Percentiles rank a stretch among this genome's conserved stretches.
These are phyloP conservation scores for Botrytis paeoniae DNA, from an alignment of 2,329 filamentous ascomycete species.

Conservation along the genomic window DNA sequence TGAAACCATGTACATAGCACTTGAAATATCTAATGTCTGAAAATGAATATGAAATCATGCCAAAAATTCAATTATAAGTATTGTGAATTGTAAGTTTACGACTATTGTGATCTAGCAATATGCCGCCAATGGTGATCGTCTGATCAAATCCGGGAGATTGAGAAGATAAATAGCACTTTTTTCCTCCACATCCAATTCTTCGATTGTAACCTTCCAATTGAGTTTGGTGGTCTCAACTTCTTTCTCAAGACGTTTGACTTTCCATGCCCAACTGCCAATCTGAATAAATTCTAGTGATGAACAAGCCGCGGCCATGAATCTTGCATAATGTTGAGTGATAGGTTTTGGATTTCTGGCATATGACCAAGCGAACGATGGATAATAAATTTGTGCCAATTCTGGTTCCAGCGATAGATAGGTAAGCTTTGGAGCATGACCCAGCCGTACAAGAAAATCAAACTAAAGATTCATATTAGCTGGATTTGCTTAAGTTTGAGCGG, in stretches of 20 bases:
- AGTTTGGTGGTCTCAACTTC: not conserved
- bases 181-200: not conserved
- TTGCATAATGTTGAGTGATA: not conserved
- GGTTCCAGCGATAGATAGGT: not conserved
- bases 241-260: not conserved
- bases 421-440: too few species aligned
- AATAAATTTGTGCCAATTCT: not conserved
- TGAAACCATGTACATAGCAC: not conserved
- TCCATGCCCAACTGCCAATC: not conserved
- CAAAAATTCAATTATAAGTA: not conserved
- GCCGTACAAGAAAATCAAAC: too few species aligned
- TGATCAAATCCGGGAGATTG: not conserved
- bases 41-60: not conserved
- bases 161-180: not conserved
- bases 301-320: not conserved
- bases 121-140: too few species aligned
- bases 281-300: not conserved
- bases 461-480: too few species aligned
- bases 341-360: not conserved
- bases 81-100: not conserved
- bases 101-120: not conserved
- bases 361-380: too few species aligned
- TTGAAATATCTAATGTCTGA: not conserved
- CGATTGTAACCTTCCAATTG: not conserved
- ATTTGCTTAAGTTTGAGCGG: too few species aligned